phyloP scores from a whole-genome alignment of 345 rosid genomes.

The Brassica rapa region DNA sequence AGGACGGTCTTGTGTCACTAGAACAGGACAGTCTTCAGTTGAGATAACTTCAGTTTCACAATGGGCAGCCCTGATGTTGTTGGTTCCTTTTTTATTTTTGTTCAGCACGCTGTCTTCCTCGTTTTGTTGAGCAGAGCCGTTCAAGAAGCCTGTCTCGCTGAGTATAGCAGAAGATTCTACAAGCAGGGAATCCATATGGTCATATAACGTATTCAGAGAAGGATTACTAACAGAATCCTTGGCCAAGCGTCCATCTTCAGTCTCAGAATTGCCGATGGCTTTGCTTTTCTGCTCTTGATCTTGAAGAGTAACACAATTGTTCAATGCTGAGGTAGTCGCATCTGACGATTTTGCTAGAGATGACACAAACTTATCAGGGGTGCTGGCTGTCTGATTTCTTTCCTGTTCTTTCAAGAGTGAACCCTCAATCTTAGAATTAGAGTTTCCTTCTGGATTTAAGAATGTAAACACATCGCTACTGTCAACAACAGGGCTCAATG shows the following conservation, averaged over 20 bases:
- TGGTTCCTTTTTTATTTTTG: slow-evolving; percentile 38
- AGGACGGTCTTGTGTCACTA: slow-evolving; percentile 39
- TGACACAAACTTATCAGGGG: slow-evolving; percentile 38
- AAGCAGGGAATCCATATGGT: slow-evolving; percentile 33
- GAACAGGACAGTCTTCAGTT: slow-evolving; percentile 38
- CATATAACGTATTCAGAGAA: slow-evolving; percentile 33
- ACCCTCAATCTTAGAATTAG: slow-evolving; percentile 23
- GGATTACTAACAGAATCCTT: slow-evolving; percentile 26
- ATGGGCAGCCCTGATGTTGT: slow-evolving; percentile 33
- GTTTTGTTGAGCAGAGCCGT: slow-evolving; percentile 39
- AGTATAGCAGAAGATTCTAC: slow-evolving; percentile 41
- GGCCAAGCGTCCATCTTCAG: slow-evolving; percentile 34
- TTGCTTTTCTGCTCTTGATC: slow-evolving; percentile 36
- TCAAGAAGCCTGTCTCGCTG: slow-evolving; percentile 33
- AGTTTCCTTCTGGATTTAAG: slow-evolving; percentile 38
- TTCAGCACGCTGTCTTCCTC: slow-evolving; percentile 39
- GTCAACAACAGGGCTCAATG: slow-evolving; percentile 36
- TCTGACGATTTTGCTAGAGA: slow-evolving; percentile 44
- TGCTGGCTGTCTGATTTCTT: slow-evolving; percentile 31
- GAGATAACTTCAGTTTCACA: slow-evolving; percentile 38
- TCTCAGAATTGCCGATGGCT: slow-evolving; percentile 24
- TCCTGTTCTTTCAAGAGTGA: slow-evolving; percentile 41
- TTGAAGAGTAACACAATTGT: slow-evolving; percentile 38
- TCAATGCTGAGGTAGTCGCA: slow-evolving; percentile 36
- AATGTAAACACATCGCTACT: slow-evolving; percentile 13